Evolutionary conservation across 768 basidiomycete species (phyloP).

Genomic region (Leccinellum luteum): DNA sequence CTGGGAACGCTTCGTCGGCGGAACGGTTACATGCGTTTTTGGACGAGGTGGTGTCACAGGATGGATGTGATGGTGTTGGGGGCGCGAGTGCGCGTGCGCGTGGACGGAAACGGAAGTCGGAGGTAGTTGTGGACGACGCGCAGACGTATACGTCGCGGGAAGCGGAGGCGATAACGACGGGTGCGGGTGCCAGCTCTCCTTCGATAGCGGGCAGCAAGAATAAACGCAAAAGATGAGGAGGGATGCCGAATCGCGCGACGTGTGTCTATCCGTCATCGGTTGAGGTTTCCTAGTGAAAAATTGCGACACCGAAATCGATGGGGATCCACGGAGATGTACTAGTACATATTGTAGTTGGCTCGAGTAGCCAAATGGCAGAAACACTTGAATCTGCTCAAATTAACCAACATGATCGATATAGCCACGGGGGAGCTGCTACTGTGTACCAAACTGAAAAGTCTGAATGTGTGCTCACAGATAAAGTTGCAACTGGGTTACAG

Average conservation of each 20-base stretch:
- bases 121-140: slow-evolving; percentile 20
- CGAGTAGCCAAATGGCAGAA: no score
- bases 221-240: slow-evolving; percentile 29
- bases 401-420: no score
- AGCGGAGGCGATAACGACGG: not conserved
- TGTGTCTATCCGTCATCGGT: not conserved
- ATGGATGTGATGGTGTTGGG: slow-evolving; percentile 13
- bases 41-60: slow-evolving; percentile 40
- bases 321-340: no score
- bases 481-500: not conserved
- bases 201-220: slow-evolving; percentile 17
- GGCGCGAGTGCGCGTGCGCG: slow-evolving; percentile 7
- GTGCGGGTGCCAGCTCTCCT: not conserved
- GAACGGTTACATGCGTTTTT: slow-evolving; percentile 42
- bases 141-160: not conserved
- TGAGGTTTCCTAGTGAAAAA: no score
- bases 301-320: no score
- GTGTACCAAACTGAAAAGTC: not conserved
- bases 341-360: no score
- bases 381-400: no score
- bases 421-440: no score
- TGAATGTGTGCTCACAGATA: not conserved
- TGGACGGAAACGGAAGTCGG: slow-evolving; percentile 42
- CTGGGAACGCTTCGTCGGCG: slow-evolving; percentile 29
- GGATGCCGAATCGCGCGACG: not conserved